Percentiles rank a stretch among this genome's conserved stretches.
phyloP scores from a whole-genome alignment of 148 eudicot genomes.

The Camellia lanceoleosa region DNA sequence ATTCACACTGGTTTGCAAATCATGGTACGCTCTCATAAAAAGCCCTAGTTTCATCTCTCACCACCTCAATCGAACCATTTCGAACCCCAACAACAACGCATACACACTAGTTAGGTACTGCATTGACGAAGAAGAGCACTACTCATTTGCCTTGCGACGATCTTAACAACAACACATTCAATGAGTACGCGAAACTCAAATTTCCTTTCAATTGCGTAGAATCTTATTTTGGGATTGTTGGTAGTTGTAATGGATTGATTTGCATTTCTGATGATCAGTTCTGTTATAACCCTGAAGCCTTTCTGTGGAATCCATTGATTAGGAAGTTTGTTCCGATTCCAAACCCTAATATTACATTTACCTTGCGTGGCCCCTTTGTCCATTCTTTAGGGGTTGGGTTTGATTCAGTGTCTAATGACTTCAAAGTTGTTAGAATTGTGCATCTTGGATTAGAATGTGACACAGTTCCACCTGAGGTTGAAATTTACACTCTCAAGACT shows the following conservation, averaged over 20 bases:
- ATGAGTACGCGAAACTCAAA: background rate
- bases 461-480: background rate
- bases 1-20: conserved; percentile 4
- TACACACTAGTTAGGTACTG: background rate
- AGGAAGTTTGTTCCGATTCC: conserved; percentile 6
- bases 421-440: conserved; percentile 15
- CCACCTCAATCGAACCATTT: conserved; percentile 4
- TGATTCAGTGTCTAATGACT: conserved; percentile 13
- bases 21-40: background rate
- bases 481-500: background rate
- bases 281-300: background rate
- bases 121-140: background rate
- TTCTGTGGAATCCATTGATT: conserved; percentile 20
- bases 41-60: background rate
- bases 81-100: background rate
- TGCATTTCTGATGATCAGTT: conserved; percentile 8
- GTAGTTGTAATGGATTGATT: conserved; percentile 15
- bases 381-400: conserved; percentile 19
- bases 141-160: conserved; percentile 3
- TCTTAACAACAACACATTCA: background rate
- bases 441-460: background rate
- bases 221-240: background rate
- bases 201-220: background rate
- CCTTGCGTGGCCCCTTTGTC: background rate
- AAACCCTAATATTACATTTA: background rate